Percentiles rank a stretch among this genome's conserved stretches.
Conservation (phyloP, 148 eudicot genomes). For the Cornus kousa region DNA sequence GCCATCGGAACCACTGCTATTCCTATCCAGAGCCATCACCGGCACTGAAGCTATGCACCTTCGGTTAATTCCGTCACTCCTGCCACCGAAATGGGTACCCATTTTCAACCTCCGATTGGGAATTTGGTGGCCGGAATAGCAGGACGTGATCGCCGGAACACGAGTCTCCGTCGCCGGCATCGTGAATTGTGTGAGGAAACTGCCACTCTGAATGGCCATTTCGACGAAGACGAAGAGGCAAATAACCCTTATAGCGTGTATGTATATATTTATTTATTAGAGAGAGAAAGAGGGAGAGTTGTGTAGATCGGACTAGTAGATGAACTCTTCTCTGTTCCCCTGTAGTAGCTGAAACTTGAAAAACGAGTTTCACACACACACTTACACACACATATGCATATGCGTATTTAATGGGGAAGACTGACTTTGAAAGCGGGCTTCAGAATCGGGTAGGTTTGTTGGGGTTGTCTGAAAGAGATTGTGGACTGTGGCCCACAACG, state of each 20-base stretch:
- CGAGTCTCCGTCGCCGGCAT: slow-evolving; percentile 10
- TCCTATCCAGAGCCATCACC: slow-evolving; percentile 35
- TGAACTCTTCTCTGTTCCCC: not conserved
- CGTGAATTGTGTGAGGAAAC: slow-evolving; percentile 2
- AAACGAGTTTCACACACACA: too few species aligned
- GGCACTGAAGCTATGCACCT: not conserved
- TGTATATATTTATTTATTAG: too few species aligned
- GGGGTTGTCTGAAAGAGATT: too few species aligned
- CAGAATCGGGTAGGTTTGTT: too few species aligned
- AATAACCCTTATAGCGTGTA: too few species aligned
- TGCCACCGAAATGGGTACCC: not conserved
- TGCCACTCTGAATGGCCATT: slow-evolving; percentile 36
- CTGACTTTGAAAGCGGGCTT: too few species aligned
- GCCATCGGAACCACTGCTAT: not conserved
- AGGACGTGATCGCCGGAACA: not conserved
- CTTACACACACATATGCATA: too few species aligned
- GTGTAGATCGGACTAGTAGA: not conserved
- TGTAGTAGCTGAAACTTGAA: too few species aligned
- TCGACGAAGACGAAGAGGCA: not conserved
- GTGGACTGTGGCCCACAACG: too few species aligned
- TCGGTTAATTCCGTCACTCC: too few species aligned
- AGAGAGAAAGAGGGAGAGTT: not conserved
- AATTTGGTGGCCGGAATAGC: not conserved
- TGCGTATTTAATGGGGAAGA: too few species aligned
- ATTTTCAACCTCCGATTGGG: slow-evolving; percentile 8